Conservation (phyloP, 1,139 yeast species). For the Zygosaccharomyces pseudobailii region DNA sequence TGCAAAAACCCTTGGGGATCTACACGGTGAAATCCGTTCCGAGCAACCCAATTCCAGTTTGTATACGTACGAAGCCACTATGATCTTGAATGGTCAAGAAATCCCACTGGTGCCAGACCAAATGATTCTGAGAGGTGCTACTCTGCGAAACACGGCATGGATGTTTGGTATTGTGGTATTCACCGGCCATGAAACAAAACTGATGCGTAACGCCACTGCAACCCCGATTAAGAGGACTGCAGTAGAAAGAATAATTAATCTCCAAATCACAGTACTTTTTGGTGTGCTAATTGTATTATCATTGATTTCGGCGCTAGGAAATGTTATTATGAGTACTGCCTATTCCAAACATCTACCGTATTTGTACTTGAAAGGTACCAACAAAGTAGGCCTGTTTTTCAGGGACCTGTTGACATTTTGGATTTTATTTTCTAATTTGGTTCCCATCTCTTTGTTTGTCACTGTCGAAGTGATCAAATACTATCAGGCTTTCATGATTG, state of each 20-base stretch:
- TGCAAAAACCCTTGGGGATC: constrained; percentile 52
- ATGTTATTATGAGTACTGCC: constrained; percentile 66
- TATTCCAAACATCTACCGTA: constrained; percentile 54
- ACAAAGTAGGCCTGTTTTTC: constrained; percentile 67
- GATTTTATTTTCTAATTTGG: constrained; percentile 92
- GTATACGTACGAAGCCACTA: constrained; percentile 91
- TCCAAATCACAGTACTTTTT: constrained; percentile 86
- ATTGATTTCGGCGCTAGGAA: constrained; percentile 80
- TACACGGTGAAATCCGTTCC: constrained; percentile 60
- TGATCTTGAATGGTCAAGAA: constrained; percentile 53
- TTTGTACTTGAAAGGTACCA: constrained; percentile 64
- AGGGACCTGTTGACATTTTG: constrained; percentile 86
- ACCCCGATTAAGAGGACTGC: constrained; percentile 97
- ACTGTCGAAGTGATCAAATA: constrained; percentile 94
- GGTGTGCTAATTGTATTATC: constrained; percentile 71
- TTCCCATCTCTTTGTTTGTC: constrained; percentile 91
- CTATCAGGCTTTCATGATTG: constrained; percentile 90
- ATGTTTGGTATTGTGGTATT: constrained; percentile 88
- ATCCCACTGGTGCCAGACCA: constrained; percentile 87
- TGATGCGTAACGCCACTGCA: constrained; percentile 98
- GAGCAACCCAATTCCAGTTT: constrained; percentile 94
- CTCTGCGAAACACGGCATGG: constrained; percentile 92
- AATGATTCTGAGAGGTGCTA: constrained; percentile 88
- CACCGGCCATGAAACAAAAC: constrained; percentile 96
- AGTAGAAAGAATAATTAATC: constrained; percentile 89